A percentile compares a stretch with the other conserved stretches of the same genome.
phyloP scores from a whole-genome alignment of 495 filamentous ascomycete genomes.

The Penicillium chermesinum region DNA sequence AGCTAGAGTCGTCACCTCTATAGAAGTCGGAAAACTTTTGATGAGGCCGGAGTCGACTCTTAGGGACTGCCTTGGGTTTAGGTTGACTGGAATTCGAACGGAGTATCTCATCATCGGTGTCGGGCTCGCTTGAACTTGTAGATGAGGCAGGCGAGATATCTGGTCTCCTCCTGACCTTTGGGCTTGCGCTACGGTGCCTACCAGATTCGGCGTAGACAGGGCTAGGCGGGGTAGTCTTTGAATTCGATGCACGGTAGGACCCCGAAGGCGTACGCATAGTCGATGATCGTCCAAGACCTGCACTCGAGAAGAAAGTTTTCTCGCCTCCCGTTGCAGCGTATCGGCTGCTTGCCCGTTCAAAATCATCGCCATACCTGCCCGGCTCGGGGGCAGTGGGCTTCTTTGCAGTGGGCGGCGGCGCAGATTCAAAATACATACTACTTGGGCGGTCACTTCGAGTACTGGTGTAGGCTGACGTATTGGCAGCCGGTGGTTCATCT shows the following conservation, averaged over 20 bases:
- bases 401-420: conserved; percentile 37
- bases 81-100: conserved; percentile 8
- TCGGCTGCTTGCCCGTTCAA: conserved; percentile 56
- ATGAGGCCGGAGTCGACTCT: conserved; percentile 35
- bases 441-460: conserved; percentile 34
- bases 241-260: conserved; percentile 18
- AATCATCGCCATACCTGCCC: conserved; percentile 25
- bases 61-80: conserved; percentile 42
- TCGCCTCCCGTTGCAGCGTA: conserved; percentile 69
- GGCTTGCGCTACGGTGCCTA: conserved; percentile 39
- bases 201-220: conserved; percentile 21
- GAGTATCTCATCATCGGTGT: conserved; percentile 20
- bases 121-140: conserved; percentile 37
- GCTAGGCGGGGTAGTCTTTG: conserved; percentile 35
- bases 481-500: conserved; percentile 53
- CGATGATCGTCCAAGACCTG: conserved; percentile 39
- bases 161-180: conserved; percentile 24
- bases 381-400: conserved; percentile 27
- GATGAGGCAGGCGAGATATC: conserved; percentile 27
- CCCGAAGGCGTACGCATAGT: conserved; percentile 44
- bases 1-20: conserved; percentile 15
- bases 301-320: conserved; percentile 52
- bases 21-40: conserved; percentile 33
- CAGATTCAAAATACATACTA: conserved; percentile 31
- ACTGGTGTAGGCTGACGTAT: conserved; percentile 47